Evolutionary conservation across 768 basidiomycete genomes (phyloP), one percentile per base, ranked within the genome.

Genomic region (Tylopilus vinaceipallidus): DNA sequence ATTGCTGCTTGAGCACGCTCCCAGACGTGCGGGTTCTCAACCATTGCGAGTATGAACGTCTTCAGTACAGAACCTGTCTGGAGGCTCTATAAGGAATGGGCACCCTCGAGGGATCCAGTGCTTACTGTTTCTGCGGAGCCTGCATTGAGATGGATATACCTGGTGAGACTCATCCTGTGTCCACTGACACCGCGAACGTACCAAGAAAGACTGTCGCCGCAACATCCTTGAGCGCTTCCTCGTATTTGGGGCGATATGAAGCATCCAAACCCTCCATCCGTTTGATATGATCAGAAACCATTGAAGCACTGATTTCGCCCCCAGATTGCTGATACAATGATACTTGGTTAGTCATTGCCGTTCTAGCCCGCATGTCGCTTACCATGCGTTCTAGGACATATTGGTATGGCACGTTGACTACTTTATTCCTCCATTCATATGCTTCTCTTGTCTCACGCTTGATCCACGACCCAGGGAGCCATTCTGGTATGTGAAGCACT

Each of bases 401-500:
- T 16, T 36, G 43, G 22, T 50, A 54, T 9, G 47, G 47, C 3
- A 12, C 46, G 12, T 56, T 23, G 23, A 42, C 17, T 35, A 50
- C 42, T 39, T 46, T 23, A 14, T 27, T 39, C 5, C 33, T 13
- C n/a, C 19, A 45, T 4, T 37, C 27, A n/a, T 17, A 16, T 14
- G 47, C 44, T 8, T 6, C 0, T 37, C 12, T 41, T 24, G 55
- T 47, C n/a, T 27, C 20, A 14, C 23, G 38, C 8, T 54, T 56
- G 39, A 54, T 14, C 20, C 33, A 42, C 4, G 47, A 45, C 13
- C 55, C 55, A n/a, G 48, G 54, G 10, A 49, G 37, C 52, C 55
- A 56, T n/a, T 51, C 42, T 12, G 55, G 54, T n/a, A 53, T 12
- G 14, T 53, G 32, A 1, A 55, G 32, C n/a, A 56, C 55, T 56